These are phyloP conservation scores for Chondrostereum purpureum DNA, from an alignment of 1,284 basidiomycete species.

Conservation along the genomic window DNA sequence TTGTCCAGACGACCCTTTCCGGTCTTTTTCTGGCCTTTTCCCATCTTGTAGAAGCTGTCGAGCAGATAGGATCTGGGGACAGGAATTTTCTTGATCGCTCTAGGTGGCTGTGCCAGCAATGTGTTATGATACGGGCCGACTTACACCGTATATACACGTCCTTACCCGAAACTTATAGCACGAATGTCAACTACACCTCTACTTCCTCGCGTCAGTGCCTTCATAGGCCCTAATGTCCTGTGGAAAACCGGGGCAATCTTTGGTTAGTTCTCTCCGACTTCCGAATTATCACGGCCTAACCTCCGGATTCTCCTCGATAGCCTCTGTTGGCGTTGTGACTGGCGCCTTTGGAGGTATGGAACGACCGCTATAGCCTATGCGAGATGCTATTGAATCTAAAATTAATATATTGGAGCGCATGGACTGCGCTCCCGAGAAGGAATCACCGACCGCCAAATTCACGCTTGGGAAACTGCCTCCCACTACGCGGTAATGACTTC, in stretches of 20 bases:
- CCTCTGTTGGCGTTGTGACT: slow-evolving; percentile 49
- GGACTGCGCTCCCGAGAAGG: slow-evolving; percentile 44
- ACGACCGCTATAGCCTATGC: too few species aligned
- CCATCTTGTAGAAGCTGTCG: slow-evolving; percentile 39
- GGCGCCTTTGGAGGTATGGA: slow-evolving; percentile 61
- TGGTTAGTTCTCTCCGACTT: slow-evolving; percentile 18
- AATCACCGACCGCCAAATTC: slow-evolving; percentile 45
- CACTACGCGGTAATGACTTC: slow-evolving; percentile 53
- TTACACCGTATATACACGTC: slow-evolving; percentile 6
- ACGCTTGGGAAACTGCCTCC: slow-evolving; percentile 59
- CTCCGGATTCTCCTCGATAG: slow-evolving; percentile 25
- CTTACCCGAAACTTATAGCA: neutral
- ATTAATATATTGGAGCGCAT: slow-evolving; percentile 34
- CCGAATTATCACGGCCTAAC: neutral
- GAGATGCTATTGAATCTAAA: neutral
- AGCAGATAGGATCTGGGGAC: neutral
- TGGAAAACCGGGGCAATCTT: slow-evolving; percentile 36
- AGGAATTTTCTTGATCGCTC: neutral
- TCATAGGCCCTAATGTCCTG: slow-evolving; percentile 20
- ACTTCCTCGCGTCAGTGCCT: slow-evolving; percentile 15
- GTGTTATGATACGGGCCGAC: neutral
- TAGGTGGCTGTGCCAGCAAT: neutral
- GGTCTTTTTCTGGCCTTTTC: slow-evolving; percentile 82
- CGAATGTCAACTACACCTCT: slow-evolving; percentile 22
- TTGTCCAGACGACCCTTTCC: slow-evolving; percentile 94